These are phyloP conservation scores for Aureobasidium namibiae DNA, from an alignment of 2,329 filamentous ascomycete genomes.

Conservation along the genomic window DNA sequence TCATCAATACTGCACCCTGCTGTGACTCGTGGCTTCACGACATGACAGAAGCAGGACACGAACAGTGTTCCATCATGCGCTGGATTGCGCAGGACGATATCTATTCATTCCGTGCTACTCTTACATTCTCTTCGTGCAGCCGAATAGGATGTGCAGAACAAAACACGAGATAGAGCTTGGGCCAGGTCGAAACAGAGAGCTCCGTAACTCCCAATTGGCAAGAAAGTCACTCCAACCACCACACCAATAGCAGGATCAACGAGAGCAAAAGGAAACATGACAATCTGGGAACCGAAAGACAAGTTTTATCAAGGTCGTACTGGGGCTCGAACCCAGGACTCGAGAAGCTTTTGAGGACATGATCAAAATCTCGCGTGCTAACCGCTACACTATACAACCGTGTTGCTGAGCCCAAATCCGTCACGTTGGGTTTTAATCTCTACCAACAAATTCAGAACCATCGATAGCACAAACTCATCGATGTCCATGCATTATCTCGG, in stretches of 20 bases:
- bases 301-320: background rate
- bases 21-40: background rate
- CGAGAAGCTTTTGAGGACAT: background rate
- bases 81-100: background rate
- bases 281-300: background rate
- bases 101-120: background rate
- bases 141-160: background rate
- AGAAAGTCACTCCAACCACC: background rate
- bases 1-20: background rate
- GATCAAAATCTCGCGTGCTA: slow-evolving; percentile 12
- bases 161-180: background rate
- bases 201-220: background rate
- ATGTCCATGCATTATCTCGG: too few relatives aligned
- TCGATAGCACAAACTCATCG: too few relatives aligned
- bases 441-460: too few relatives aligned
- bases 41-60: background rate
- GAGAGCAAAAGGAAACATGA: background rate
- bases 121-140: background rate
- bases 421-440: too few relatives aligned
- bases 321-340: slow-evolving; percentile 8
- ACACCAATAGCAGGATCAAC: background rate
- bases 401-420: background rate
- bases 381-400: slow-evolving; percentile 13
- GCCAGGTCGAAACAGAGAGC: background rate
- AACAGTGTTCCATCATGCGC: background rate